Evolutionary conservation across 1,139 yeast species (phyloP).

Genomic region (Suhomyces choctaworum): DNA sequence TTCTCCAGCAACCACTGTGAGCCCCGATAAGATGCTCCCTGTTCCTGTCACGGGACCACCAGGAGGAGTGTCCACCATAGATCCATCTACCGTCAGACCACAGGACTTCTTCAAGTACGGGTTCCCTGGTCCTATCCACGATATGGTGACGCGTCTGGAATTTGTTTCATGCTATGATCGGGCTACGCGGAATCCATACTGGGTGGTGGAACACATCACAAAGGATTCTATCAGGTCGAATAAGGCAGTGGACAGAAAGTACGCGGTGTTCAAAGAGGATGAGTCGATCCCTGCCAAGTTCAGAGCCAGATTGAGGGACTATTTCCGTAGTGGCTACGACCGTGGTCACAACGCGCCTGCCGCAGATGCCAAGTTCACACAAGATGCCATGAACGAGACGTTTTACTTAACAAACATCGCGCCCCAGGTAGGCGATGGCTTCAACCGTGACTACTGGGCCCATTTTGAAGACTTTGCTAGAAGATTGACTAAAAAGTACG

Average conservation of each 20-base stretch:
- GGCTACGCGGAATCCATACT: slow-evolving; percentile 80
- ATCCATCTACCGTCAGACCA: slow-evolving; percentile 54
- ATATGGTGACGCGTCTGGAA: slow-evolving; percentile 69
- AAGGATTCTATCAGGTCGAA: slow-evolving; percentile 57
- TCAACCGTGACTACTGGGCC: slow-evolving; percentile 96
- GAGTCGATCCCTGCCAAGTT: slow-evolving; percentile 76
- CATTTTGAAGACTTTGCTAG: slow-evolving; percentile 90
- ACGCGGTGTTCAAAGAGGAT: slow-evolving; percentile 84
- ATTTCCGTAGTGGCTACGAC: slow-evolving; percentile 93
- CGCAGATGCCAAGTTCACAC: slow-evolving; percentile 90
- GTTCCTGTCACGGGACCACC: slow-evolving; percentile 13
- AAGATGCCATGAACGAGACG: slow-evolving; percentile 92
- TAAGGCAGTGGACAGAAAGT: slow-evolving; percentile 68
- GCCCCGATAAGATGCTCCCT: slow-evolving; percentile 19
- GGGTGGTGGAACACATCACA: slow-evolving; percentile 89
- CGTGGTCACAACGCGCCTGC: slow-evolving; percentile 99
- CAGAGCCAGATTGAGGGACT: slow-evolving; percentile 76
- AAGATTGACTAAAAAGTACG: slow-evolving; percentile 65
- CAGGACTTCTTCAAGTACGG: slow-evolving; percentile 83
- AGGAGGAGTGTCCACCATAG: slow-evolving; percentile 20
- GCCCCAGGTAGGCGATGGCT: slow-evolving; percentile 98
- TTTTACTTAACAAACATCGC: slow-evolving; percentile 86
- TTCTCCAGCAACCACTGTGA: slow-evolving; percentile 18
- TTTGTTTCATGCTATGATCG: slow-evolving; percentile 87
- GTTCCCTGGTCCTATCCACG: slow-evolving; percentile 93